A percentile compares a stretch with the other conserved stretches of the same genome.
Evolutionary conservation across 495 filamentous ascomycete genomes (phyloP).

Genomic region (Hyphodiscus hymeniophilus): DNA sequence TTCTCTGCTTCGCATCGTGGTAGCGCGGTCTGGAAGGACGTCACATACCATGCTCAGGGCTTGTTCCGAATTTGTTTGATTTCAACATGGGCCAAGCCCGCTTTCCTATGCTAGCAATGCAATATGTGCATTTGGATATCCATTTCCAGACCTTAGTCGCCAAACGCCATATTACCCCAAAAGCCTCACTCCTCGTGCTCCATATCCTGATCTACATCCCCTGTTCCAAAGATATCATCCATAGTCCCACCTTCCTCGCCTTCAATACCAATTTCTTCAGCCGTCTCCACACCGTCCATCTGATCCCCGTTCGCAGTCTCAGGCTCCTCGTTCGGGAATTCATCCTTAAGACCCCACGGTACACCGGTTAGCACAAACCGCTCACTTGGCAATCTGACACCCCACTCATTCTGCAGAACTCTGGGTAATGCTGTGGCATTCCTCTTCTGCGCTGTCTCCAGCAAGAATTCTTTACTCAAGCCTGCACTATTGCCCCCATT

Average conservation of each 20-base stretch:
- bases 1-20: too few relatives aligned
- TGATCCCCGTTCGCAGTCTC: constrained; percentile 41
- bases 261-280: constrained; percentile 46
- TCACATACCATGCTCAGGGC: too few relatives aligned
- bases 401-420: constrained; percentile 63
- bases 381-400: constrained; percentile 81
- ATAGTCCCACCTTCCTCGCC: constrained; percentile 22
- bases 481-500: constrained; percentile 36
- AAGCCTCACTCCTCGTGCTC: constrained; percentile 12
- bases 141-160: not conserved
- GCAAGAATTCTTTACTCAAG: constrained; percentile 76
- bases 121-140: too few relatives aligned
- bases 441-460: constrained; percentile 73
- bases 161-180: constrained; percentile 6
- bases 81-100: too few relatives aligned
- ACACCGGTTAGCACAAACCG: constrained; percentile 81
- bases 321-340: constrained; percentile 51
- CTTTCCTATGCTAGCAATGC: too few relatives aligned
- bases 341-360: constrained; percentile 74
- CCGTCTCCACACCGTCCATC: constrained; percentile 44
- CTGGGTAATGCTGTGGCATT: constrained; percentile 76
- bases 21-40: too few relatives aligned
- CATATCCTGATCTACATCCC: constrained; percentile 17
- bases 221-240: constrained; percentile 22
- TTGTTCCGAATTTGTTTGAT: too few relatives aligned